These are phyloP conservation scores for Coniochaeta hoffmannii DNA, from an alignment of 2,329 filamentous ascomycete species.

Conservation along the genomic window DNA sequence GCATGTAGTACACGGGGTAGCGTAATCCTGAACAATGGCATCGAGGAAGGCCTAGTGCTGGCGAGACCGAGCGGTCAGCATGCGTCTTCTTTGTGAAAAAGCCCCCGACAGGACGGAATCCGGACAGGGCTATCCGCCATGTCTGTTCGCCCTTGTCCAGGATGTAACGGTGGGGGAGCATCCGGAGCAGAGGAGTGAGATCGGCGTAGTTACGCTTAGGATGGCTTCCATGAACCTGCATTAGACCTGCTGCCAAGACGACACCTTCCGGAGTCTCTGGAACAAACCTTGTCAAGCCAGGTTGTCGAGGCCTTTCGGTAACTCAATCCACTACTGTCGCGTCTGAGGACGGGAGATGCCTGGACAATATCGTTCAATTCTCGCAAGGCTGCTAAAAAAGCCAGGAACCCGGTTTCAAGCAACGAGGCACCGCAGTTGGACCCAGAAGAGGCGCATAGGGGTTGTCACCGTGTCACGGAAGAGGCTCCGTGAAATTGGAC, in stretches of 20 bases:
- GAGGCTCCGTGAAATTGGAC: neutral
- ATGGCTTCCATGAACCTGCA: neutral
- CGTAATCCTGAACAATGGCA: neutral
- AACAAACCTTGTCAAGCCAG: too few relatives aligned
- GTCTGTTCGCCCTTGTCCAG: neutral
- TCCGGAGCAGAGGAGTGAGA: conserved; percentile 6
- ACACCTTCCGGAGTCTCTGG: too few relatives aligned
- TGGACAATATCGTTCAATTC: neutral
- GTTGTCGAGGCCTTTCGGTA: neutral
- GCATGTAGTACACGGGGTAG: neutral
- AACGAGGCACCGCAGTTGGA: neutral
- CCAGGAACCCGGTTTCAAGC: neutral
- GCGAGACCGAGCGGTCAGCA: neutral
- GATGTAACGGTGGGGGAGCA: conserved; percentile 8
- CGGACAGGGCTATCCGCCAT: conserved; percentile 1
- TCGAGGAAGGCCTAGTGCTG: neutral
- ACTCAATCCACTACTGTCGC: too few relatives aligned
- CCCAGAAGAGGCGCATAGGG: neutral
- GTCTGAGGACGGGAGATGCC: neutral
- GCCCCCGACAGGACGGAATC: neutral
- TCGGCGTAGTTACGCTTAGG: neutral
- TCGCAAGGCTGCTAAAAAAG: neutral
- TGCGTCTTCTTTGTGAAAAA: neutral
- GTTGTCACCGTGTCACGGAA: neutral
- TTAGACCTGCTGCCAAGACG: too few relatives aligned